A percentile compares a stretch with the other conserved stretches of the same genome.
Conservation (phyloP, 2,329 filamentous ascomycete species). For the Sporothrix mexicana region DNA sequence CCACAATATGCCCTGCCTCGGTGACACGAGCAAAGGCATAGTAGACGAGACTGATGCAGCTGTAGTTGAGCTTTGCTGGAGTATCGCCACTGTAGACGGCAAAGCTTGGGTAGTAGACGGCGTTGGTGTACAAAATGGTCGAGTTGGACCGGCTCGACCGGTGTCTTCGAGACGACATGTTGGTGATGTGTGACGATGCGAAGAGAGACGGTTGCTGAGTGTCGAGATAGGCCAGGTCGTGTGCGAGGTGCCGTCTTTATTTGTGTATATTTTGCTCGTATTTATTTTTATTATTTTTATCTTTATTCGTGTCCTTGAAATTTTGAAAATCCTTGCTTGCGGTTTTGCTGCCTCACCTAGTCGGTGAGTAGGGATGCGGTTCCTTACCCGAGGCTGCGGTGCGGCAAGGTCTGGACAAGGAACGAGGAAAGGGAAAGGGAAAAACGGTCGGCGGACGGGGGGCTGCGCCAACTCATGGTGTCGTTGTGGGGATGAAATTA, state of each 20-base stretch:
- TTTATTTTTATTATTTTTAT: neutral
- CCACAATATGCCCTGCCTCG: constrained; percentile 74
- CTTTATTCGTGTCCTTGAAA: neutral
- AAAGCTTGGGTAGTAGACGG: constrained; percentile 84
- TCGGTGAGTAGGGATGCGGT: constrained; percentile 23
- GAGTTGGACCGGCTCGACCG: constrained; percentile 52
- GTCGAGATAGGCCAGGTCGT: neutral
- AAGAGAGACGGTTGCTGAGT: too few relatives aligned
- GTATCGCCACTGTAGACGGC: constrained; percentile 74
- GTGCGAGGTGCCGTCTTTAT: neutral
- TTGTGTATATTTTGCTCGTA: neutral
- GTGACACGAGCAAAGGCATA: constrained; percentile 81
- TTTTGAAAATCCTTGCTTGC: neutral
- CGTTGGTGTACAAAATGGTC: constrained; percentile 68
- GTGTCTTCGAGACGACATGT: constrained; percentile 52
- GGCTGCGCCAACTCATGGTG: constrained; percentile 34
- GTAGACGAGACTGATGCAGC: constrained; percentile 80
- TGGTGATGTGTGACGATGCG: neutral
- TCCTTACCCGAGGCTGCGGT: constrained; percentile 28
- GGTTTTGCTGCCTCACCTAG: constrained; percentile 8
- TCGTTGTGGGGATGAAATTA: constrained; percentile 14
- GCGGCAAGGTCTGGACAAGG: constrained; percentile 18
- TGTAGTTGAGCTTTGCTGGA: constrained; percentile 74
- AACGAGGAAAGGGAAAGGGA: neutral
- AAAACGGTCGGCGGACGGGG: constrained; percentile 27